Evolutionary conservation across 176 grass and related monocot species (phyloP), one percentile per base, ranked within the genome.

Genomic region (Juncus inflexus): DNA sequence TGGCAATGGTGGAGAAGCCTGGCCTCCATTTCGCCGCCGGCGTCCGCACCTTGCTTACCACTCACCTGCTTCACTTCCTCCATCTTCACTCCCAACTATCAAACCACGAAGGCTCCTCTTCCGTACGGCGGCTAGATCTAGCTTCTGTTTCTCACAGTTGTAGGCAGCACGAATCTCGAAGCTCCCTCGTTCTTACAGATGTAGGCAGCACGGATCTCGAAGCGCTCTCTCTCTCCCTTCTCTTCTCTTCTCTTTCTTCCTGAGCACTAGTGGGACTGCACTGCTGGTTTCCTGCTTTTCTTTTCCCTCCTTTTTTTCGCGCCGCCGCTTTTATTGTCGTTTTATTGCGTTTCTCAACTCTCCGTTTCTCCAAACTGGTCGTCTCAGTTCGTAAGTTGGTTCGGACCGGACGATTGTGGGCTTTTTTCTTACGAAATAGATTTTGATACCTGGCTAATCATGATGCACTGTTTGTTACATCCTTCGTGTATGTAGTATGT

Each of bases 251-350:
- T 15, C 12, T 64, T 37, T 12, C 42, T 67, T 15, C 16, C 16
- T 35, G 14, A 36, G 7, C 12, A 55, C 66, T 52, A 15, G 4
- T 55, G 45, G 35, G 14, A 53, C 49, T 69, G 50, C 3, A 36
- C 43, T 52, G 14, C 12, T 28, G 43, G 9, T 47, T 47, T 47
- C 43, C 43, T 47, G 43, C 43, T 47, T 47, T 28, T 8, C 2
- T 12, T 70, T 58, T 70, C 52, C 53, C 67, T 70, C 66, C 66
- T n/a, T 69, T 69, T 69, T 55, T 70, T 55, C 67, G 67, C 67
- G 67, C 67, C 67, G 67, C 67, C 52, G 3, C 67, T 40, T 45
- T 70, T 58, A 45, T 52, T 40, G 40, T 68, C 52, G n/a, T 15
- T 58, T 55, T 12, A 54, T 70, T 42, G n/a, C 14, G 3, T 10